Evolutionary conservation across 75 land plant genomes (phyloP).

Genomic region (Selaginella tamariscina): DNA sequence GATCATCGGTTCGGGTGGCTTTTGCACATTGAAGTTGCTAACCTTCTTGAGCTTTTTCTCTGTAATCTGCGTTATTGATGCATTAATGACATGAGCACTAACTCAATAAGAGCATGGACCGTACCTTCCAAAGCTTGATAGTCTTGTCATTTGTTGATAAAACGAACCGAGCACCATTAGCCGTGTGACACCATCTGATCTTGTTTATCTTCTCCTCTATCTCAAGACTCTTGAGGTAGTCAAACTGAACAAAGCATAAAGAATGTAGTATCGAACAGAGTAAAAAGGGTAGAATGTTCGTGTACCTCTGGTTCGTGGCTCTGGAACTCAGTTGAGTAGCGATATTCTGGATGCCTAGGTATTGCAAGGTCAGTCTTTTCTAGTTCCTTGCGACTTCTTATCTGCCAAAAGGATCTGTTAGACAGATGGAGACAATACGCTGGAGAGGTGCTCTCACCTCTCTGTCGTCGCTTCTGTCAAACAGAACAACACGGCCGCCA

Average conservation of each 20-base stretch:
- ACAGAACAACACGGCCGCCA: conserved; percentile 69
- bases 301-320: conserved; percentile 89
- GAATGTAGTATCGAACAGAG: neutral
- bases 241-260: conserved; percentile 41
- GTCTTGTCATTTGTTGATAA: conserved; percentile 86
- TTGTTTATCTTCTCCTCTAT: conserved; percentile 88
- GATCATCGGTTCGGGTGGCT: conserved; percentile 21
- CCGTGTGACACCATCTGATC: conserved; percentile 57
- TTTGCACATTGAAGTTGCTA: conserved; percentile 44
- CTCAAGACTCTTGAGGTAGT: conserved; percentile 71
- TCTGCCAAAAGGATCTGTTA: conserved; percentile 16
- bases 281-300: neutral
- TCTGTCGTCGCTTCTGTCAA: conserved; percentile 52
- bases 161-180: conserved; percentile 52
- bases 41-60: conserved; percentile 80
- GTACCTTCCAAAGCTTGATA: conserved; percentile 82
- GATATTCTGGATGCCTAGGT: conserved; percentile 40
- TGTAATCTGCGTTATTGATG: conserved; percentile 45
- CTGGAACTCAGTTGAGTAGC: conserved; percentile 72
- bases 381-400: conserved; percentile 33
- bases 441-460: conserved; percentile 27
- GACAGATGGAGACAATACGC: neutral
- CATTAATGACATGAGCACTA: neutral
- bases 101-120: neutral
- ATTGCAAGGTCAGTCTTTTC: conserved; percentile 38